Evolutionary conservation across 2,329 filamentous ascomycete genomes (phyloP), one percentile per base, ranked within the genome.

Genomic region (Rhexocercosporidium sp.): DNA sequence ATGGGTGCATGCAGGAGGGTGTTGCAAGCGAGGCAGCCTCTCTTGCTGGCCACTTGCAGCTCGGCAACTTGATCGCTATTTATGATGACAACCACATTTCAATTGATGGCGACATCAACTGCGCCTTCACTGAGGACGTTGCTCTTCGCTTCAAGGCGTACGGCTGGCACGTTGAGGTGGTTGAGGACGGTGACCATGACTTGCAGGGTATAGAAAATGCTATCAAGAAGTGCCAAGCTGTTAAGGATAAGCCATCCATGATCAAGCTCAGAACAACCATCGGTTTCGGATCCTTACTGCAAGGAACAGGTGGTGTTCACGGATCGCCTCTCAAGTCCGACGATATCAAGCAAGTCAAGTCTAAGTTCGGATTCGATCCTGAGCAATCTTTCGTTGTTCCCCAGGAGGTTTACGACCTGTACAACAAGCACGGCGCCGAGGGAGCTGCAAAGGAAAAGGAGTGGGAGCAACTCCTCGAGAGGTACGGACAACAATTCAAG

Each of bases 31-130:
- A 99, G 86, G 95, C 96, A 77, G 93, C 87, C 75, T 97, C 94
- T 69, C 87, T 94, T 75, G 96, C 96, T 75, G 96, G 96, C 79
- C 96, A 99, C 85, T 88, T 98, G 82, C 92, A 98, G 88, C 90
- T 99, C 73, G 96, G 95, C 80, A 99, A 98, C 88, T 86, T 99
- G 78, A 98, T 98, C 82, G 90, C 88, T 82, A 88, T 99, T 83
- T 99, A 95, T 82, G 96, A 99, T 79, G 96, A 99, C 87, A 99
- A 99, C 89, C 92, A 97, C 82, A 98, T 99, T 79, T 97, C 87
- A 77, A 90, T 90, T 79, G 96, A 99, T 79, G 96, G 96, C 82
- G 92, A 97, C 86, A 98, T 92, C 84, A 96, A 96, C 84, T 90
- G 88, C 78, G 91, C 96, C 74, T 98, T 99, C 86, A 99, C 96